A percentile compares a stretch with the other conserved stretches of the same genome.
Conservation (phyloP, 2,329 filamentous ascomycete genomes). For the Penicillium sp. region DNA sequence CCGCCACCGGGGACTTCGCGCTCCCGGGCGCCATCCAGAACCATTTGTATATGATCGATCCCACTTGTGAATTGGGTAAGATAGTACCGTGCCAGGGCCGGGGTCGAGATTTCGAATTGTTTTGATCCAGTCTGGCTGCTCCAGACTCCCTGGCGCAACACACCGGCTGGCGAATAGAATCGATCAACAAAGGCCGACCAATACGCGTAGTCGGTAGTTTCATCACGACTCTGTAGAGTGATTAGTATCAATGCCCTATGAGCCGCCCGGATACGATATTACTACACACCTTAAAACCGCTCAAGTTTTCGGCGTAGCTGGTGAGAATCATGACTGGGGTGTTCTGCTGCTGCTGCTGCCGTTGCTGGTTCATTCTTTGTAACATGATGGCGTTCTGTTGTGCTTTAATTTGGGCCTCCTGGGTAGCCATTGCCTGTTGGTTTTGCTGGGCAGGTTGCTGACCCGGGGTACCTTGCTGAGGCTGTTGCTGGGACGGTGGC, state of each 20-base stretch:
- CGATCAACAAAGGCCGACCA: constrained; percentile 78
- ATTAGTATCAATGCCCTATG: neutral
- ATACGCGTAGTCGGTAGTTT: constrained; percentile 67
- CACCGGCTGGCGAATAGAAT: constrained; percentile 77
- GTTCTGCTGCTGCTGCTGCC: constrained; percentile 41
- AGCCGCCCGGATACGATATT: too few relatives aligned
- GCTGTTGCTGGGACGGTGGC: constrained; percentile 39
- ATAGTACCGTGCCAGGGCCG: constrained; percentile 85
- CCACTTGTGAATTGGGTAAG: constrained; percentile 85
- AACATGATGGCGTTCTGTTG: constrained; percentile 44
- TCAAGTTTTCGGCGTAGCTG: constrained; percentile 58
- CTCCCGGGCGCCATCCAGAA: constrained; percentile 69
- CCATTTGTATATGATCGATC: constrained; percentile 80
- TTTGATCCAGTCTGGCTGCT: constrained; percentile 63
- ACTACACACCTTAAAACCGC: constrained; percentile 56
- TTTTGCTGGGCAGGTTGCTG: constrained; percentile 37
- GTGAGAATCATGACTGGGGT: constrained; percentile 55
- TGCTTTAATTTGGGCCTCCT: constrained; percentile 43
- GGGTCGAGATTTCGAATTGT: constrained; percentile 80
- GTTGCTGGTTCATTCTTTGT: constrained; percentile 39
- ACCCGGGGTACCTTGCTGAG: constrained; percentile 28
- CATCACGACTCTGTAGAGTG: constrained; percentile 49
- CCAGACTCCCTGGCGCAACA: constrained; percentile 71
- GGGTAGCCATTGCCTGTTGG: constrained; percentile 39
- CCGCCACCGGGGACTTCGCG: constrained; percentile 60